Percentiles rank a stretch among this genome's conserved stretches.
Conservation (phyloP, 306 rosid species). For the Echinosophora koreensis region DNA sequence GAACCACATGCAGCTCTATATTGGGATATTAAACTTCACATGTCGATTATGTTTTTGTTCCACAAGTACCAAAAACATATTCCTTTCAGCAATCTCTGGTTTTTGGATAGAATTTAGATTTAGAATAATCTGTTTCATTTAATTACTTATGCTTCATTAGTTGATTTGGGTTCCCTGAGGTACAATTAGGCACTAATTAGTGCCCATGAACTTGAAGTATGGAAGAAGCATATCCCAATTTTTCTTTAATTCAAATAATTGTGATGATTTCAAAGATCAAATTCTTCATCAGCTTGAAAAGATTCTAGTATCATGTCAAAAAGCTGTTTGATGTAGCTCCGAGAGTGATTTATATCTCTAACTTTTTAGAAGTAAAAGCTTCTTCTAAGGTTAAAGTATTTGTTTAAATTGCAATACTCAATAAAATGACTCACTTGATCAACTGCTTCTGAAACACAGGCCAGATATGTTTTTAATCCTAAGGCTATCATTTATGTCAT, state of each 20-base stretch:
- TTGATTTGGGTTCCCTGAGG: too few species aligned
- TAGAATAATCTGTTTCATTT: neutral
- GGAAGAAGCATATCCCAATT: neutral
- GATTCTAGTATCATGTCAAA: neutral
- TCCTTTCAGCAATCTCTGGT: neutral
- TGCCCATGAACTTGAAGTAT: neutral
- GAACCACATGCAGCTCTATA: slow-evolving; percentile 30
- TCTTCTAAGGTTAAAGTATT: too few species aligned
- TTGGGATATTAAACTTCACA: neutral
- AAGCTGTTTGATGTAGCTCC: neutral
- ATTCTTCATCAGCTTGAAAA: neutral
- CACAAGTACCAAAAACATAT: neutral
- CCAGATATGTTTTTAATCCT: neutral
- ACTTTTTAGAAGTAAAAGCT: too few species aligned
- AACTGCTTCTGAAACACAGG: neutral
- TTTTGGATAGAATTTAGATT: too few species aligned
- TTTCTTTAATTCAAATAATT: neutral
- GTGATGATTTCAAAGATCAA: neutral
- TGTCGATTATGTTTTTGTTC: too few species aligned
- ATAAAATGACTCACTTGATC: too few species aligned
- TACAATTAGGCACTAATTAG: too few species aligned
- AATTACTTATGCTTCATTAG: neutral
- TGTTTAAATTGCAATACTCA: too few species aligned
- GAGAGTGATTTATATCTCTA: too few species aligned
- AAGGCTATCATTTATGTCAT: neutral